Percentiles rank a stretch among this genome's conserved stretches.
Evolutionary conservation across 192 early-diverging fungal species (phyloP).

Genomic region (Umbelopsis isabellina): DNA sequence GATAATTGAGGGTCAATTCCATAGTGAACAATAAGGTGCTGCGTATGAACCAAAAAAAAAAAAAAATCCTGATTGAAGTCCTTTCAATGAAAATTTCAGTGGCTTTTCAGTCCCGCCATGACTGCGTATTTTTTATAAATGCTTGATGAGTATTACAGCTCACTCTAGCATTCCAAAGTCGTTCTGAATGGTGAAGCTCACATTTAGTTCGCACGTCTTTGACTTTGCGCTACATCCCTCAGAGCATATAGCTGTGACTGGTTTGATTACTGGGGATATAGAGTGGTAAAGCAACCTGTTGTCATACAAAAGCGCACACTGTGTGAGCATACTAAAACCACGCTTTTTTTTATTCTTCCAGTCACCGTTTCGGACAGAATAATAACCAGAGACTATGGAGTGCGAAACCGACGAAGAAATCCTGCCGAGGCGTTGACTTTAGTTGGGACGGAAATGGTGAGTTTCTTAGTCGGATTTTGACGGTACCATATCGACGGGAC

Average conservation of each 20-base stretch:
- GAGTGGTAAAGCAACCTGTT: constrained; percentile 53
- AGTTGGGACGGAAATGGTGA: constrained; percentile 72
- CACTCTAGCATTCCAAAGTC: too few species aligned
- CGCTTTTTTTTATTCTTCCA: neutral
- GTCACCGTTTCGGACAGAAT: constrained; percentile 32
- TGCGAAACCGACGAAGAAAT: constrained; percentile 75
- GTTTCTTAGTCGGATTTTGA: neutral
- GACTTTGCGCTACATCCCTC: constrained; percentile 73
- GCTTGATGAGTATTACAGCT: neutral
- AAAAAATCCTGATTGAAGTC: neutral
- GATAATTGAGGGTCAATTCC: constrained; percentile 39
- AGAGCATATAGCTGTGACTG: constrained; percentile 67
- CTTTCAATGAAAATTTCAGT: constrained; percentile 17
- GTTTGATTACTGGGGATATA: constrained; percentile 73
- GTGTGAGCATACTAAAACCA: too few species aligned
- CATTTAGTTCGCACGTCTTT: constrained; percentile 40
- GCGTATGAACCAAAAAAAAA: neutral
- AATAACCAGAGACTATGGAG: constrained; percentile 53
- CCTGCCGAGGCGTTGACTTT: constrained; percentile 85
- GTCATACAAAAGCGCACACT: too few species aligned
- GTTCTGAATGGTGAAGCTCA: neutral
- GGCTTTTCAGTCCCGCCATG: neutral
- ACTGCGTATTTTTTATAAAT: neutral
- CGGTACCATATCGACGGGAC: neutral
- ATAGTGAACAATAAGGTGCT: constrained; percentile 25